Evolutionary conservation across 2,329 filamentous ascomycete species (phyloP), one percentile per base, ranked within the genome.

Genomic region (Hirsutella minnesotensis): DNA sequence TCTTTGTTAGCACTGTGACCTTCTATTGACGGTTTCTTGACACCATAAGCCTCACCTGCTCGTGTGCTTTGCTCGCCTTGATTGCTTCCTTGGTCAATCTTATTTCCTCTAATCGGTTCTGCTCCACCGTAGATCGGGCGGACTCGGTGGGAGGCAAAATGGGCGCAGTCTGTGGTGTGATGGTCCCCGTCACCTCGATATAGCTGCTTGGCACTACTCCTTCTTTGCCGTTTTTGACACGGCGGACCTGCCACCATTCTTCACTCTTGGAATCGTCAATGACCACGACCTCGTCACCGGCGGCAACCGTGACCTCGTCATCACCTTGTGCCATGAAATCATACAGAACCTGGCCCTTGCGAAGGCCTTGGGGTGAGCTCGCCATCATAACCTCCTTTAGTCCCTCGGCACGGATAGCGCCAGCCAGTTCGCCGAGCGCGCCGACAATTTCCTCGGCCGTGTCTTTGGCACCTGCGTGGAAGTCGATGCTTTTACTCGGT

Each of bases 181-280:
- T 62, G 12, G 75, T 75, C 43, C 86, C 87, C 19, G 79, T 89
- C 41, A 95, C 70, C 61, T 98, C 90, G 53, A 98, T 82, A 56
- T 96, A 98, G 63, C 87, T 95, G 68, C 88, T 92, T 13, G 92
- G 92, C 9, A 98, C 89, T 21, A 98, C 92, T 33, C 92, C 92
- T 65, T 95, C 87, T 58, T 88, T 92, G 52, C 87, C 87, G 58
- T 88, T 96, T 67, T 88, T 94, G 49, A 95, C 57, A 30, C 89
- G 79, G 46, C 85, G 79, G 30, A 98, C 87, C 69, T 92, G 88
- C 90, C 92, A 96, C 92, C 92, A 98, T 59, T 98, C 92, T 46
- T 95, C 88, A 48, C 89, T 95, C 64, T 89, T 92, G 29, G 72
- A 78, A 56, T 95, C 88, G 57, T 98, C 90, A 44, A 96, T 62